Conservation (phyloP, 2,329 filamentous ascomycete species). For the Cladosporium cucumerinum region DNA sequence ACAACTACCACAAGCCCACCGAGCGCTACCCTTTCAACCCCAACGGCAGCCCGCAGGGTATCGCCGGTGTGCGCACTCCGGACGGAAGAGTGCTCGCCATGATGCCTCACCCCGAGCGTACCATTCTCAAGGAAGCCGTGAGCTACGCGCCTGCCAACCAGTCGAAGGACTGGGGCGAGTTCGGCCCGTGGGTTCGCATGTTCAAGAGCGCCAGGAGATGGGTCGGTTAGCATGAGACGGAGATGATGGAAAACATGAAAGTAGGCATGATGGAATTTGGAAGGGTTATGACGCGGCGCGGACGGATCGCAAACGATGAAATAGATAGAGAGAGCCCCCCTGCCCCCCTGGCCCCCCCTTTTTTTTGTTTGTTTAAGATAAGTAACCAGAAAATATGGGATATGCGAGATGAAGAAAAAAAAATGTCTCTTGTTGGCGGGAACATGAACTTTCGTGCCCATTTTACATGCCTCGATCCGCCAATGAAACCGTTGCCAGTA, state of each 20-base stretch:
- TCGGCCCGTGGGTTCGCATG: constrained; percentile 79
- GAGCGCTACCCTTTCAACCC: constrained; percentile 86
- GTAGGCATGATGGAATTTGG: neutral
- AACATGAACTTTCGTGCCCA: neutral
- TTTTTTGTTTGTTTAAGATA: neutral
- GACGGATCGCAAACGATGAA: neutral
- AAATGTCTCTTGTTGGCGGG: neutral
- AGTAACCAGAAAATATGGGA: neutral
- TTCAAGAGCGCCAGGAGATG: constrained; percentile 85
- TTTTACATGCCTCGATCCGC: neutral
- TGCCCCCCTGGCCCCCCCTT: no score
- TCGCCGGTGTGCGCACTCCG: constrained; percentile 72
- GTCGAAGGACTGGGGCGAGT: constrained; percentile 68
- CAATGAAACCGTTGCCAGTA: neutral
- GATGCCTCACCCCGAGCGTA: constrained; percentile 95
- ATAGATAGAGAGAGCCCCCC: neutral
- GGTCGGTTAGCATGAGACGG: constrained; percentile 57
- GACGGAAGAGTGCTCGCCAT: constrained; percentile 81
- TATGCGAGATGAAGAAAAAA: neutral
- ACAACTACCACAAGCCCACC: constrained; percentile 73
- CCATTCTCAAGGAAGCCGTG: constrained; percentile 72
- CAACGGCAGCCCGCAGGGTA: constrained; percentile 77
- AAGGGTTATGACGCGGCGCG: neutral
- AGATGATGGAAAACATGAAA: neutral
- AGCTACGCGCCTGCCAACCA: constrained; percentile 70